phyloP scores from a whole-genome alignment of 2,329 filamentous ascomycete species.

The Aspergillus piperis region DNA sequence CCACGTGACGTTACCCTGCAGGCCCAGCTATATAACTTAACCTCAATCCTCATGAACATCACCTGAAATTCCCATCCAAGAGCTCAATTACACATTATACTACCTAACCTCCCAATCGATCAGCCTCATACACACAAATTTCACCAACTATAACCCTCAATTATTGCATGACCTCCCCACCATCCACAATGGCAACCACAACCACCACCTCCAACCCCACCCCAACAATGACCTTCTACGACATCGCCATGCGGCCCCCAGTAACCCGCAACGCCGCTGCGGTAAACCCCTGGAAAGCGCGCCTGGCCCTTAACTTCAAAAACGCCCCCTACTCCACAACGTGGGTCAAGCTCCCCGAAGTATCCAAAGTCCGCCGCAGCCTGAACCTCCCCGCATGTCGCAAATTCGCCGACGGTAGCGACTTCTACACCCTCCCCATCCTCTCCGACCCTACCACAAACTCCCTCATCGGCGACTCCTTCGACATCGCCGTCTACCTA shows the following conservation, averaged over 20 bases:
- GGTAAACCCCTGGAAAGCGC: slow-evolving; percentile 56
- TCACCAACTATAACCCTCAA: background rate
- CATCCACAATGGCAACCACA: slow-evolving; percentile 16
- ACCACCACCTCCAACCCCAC: slow-evolving; percentile 16
- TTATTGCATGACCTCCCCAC: background rate
- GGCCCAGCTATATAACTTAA: too few relatives aligned
- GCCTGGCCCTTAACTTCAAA: slow-evolving; percentile 55
- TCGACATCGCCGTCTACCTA: slow-evolving; percentile 65
- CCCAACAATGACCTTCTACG: slow-evolving; percentile 46
- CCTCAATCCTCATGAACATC: too few relatives aligned
- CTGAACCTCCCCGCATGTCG: slow-evolving; percentile 55
- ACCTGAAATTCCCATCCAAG: too few relatives aligned
- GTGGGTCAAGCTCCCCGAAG: slow-evolving; percentile 58
- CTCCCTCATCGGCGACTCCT: slow-evolving; percentile 59
- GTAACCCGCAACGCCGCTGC: slow-evolving; percentile 32
- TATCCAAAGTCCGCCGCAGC: slow-evolving; percentile 50
- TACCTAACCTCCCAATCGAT: too few relatives aligned
- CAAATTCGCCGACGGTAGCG: slow-evolving; percentile 57
- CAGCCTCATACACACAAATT: too few relatives aligned
- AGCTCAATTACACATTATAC: too few relatives aligned
- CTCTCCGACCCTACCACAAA: slow-evolving; percentile 50
- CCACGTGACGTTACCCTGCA: too few relatives aligned
- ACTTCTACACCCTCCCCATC: slow-evolving; percentile 64
- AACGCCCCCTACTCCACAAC: slow-evolving; percentile 48
- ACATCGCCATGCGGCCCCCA: slow-evolving; percentile 47